phyloP scores from a whole-genome alignment of 169 alveolate species.

The Plasmodium chabaudi region DNA sequence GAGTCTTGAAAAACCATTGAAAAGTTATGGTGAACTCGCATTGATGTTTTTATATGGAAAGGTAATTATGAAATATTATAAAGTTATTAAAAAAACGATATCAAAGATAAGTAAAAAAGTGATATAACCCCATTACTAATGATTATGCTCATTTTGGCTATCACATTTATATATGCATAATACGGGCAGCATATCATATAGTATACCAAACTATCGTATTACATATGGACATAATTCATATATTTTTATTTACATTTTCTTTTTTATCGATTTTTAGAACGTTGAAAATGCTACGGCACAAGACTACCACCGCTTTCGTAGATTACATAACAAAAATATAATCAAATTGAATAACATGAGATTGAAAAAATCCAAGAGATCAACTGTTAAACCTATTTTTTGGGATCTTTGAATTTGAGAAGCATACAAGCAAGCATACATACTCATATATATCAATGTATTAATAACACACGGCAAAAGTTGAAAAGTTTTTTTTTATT shows the following conservation, averaged over 20 bases:
- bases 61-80: slow-evolving; percentile 31
- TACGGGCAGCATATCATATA: background rate
- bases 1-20: slow-evolving; percentile 85
- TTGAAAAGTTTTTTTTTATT: too few species aligned
- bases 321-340: slow-evolving; percentile 80
- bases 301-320: slow-evolving; percentile 85
- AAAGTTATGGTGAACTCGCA: slow-evolving; percentile 85
- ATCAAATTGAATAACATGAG: slow-evolving; percentile 85
- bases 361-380: slow-evolving; percentile 82
- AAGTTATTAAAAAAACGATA: background rate
- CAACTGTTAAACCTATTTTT: slow-evolving; percentile 77
- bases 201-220: background rate
- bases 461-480: too few species aligned
- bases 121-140: background rate
- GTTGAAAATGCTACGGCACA: slow-evolving; percentile 82
- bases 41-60: slow-evolving; percentile 85
- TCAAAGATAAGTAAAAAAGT: background rate
- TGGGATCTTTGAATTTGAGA: slow-evolving; percentile 80
- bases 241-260: background rate
- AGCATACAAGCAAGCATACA: too few species aligned
- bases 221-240: background rate
- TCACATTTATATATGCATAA: slow-evolving; percentile 3
- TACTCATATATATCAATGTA: too few species aligned
- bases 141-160: background rate
- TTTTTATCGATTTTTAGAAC: slow-evolving; percentile 50